Evolutionary conservation across 1,139 yeast species (phyloP).

Genomic region (Candida mesenterica): DNA sequence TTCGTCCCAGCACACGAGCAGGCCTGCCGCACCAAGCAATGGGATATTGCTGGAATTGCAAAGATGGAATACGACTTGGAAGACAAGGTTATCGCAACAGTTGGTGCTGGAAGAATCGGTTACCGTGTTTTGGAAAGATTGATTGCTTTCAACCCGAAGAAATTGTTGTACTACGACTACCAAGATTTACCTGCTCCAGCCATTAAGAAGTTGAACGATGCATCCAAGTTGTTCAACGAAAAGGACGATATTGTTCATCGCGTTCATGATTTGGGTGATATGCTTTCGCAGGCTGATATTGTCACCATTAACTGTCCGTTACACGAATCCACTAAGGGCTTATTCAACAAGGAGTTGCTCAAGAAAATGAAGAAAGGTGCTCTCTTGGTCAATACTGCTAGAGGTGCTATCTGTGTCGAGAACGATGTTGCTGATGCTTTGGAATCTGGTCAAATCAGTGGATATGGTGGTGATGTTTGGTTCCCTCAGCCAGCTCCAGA

Average conservation of each 20-base stretch:
- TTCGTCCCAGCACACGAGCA: conserved; percentile 78
- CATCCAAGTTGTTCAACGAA: conserved; percentile 38
- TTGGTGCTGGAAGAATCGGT: conserved; percentile 84
- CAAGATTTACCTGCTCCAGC: conserved; percentile 63
- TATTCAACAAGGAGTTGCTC: conserved; percentile 64
- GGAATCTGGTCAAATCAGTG: conserved; percentile 64
- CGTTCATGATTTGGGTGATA: conserved; percentile 62
- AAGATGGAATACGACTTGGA: conserved; percentile 74
- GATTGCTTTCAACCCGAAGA: conserved; percentile 72
- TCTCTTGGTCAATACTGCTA: conserved; percentile 77
- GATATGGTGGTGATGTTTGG: conserved; percentile 89
- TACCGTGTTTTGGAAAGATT: conserved; percentile 72
- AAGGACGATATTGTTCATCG: conserved; percentile 49
- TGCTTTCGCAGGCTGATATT: conserved; percentile 67
- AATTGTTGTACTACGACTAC: conserved; percentile 72
- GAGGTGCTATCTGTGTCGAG: conserved; percentile 76
- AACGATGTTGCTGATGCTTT: conserved; percentile 78
- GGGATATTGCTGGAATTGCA: conserved; percentile 82
- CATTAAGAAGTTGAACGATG: conserved; percentile 48
- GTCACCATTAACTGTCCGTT: conserved; percentile 80
- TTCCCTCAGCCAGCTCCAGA: conserved; percentile 76
- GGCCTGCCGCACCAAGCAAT: conserved; percentile 49
- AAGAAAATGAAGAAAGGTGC: conserved; percentile 77
- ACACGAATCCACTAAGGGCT: conserved; percentile 65
- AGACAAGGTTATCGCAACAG: conserved; percentile 73